Evolutionary conservation across 2,329 filamentous ascomycete genomes (phyloP), one percentile per base, ranked within the genome.

Genomic region (Microthyrium microscopicum): DNA sequence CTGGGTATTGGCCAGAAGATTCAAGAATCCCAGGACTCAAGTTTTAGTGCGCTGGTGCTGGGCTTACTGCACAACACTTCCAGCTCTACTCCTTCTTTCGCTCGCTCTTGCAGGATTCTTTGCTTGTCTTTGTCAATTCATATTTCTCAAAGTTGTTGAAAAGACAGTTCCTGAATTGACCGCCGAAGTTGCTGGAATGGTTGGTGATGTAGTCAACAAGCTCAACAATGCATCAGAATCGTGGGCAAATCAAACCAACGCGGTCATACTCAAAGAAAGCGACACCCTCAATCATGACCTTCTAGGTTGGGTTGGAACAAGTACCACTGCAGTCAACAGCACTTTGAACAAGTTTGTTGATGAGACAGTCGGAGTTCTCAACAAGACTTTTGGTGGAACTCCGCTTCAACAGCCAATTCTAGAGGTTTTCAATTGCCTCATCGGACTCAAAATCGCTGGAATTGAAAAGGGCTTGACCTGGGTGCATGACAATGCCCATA

Each of bases 391-490:
- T 51, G 81, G 82, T 32, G 75, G 73, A 29, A 94, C 87, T 0
- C 58, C 85, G 26, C 73, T 93, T 27, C 69, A 83, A 42, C 70
- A 76, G 19, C 80, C 84, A 0, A 75, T 93, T 46, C 65, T 73
- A 46, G 77, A 81, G 27, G 72, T 94, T 21, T 67, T 94, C 41
- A 70, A 81, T 49, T 95, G 89, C 49, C 64, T 95, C n/a, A 72
- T 95, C 42, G 73, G 77, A 5, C 65, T 92, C 48, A 95, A 95
- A 61, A 67, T 95, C 41, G 73, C 80, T 43, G 70, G 74, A 16
- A 72, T 98, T 42, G 73, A 95, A 52, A 77, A 79, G 48, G 89
- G 79, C 9, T 65, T 95, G n/a, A 92, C 81, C 1, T 98, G 87
- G 87, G 79, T 93, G 8, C 71, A 80, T 46, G 77, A 95, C 43